phyloP scores from a whole-genome alignment of 768 basidiomycete genomes.

The Phanerochaete sordida region DNA sequence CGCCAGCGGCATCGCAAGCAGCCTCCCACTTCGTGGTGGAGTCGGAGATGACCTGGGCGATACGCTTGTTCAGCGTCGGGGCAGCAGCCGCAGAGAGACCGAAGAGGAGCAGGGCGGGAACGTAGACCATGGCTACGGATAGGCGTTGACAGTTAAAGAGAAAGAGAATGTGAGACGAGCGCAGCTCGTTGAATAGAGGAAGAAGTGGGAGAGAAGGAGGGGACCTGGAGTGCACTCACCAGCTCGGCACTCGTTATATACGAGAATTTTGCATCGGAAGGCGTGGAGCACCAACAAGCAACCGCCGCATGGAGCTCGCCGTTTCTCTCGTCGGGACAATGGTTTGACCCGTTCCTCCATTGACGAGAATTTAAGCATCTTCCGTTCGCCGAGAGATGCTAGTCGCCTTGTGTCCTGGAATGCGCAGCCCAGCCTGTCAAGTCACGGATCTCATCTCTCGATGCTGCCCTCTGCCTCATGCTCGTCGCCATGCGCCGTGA shows the following conservation, averaged over 20 bases:
- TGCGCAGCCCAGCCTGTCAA: too few relatives aligned
- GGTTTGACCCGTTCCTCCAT: background rate
- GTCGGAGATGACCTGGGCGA: conserved; percentile 45
- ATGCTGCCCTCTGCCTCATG: too few relatives aligned
- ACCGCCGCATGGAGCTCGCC: background rate
- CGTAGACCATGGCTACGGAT: conserved; percentile 18
- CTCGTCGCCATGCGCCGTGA: too few relatives aligned
- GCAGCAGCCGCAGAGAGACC: conserved; percentile 27
- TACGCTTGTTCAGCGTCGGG: conserved; percentile 39
- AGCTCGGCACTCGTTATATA: background rate
- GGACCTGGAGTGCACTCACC: background rate
- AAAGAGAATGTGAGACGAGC: conserved; percentile 4
- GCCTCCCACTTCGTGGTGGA: conserved; percentile 48
- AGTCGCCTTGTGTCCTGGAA: too few relatives aligned
- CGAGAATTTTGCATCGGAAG: background rate
- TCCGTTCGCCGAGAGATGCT: too few relatives aligned
- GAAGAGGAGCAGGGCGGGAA: conserved; percentile 29
- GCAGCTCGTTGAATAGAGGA: background rate
- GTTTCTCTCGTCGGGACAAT: background rate
- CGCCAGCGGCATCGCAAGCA: conserved; percentile 54
- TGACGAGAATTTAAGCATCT: too few relatives aligned
- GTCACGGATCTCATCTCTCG: too few relatives aligned
- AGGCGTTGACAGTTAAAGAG: background rate
- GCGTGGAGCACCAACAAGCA: background rate
- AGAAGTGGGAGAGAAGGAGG: background rate